phyloP scores from a whole-genome alignment of 208 protist genomes.

The Strigomonas culicis region DNA sequence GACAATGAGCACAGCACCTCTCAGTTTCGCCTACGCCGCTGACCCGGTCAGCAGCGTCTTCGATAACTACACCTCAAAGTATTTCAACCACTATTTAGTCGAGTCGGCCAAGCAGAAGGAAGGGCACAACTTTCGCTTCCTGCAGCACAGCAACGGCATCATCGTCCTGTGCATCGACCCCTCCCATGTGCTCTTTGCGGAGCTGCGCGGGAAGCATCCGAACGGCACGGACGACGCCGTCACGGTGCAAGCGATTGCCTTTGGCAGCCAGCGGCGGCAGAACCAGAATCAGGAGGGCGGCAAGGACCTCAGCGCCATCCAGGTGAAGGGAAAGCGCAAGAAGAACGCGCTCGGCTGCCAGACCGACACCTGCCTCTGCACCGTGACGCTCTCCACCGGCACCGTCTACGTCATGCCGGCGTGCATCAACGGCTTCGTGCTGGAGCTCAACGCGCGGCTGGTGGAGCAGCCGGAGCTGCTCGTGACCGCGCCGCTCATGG shows the following conservation, averaged over 20 bases:
- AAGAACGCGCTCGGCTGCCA: conserved; percentile 82
- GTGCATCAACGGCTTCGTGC: conserved; percentile 73
- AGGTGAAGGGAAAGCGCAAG: conserved; percentile 77
- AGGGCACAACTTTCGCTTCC: conserved; percentile 66
- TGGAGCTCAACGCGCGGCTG: conserved; percentile 72
- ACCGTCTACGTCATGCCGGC: conserved; percentile 59
- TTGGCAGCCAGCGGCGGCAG: conserved; percentile 7
- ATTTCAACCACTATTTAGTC: conserved; percentile 77
- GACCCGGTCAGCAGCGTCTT: conserved; percentile 39
- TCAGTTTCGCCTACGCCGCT: background rate
- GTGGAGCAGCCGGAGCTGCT: conserved; percentile 54
- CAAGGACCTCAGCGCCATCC: conserved; percentile 33
- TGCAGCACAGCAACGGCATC: conserved; percentile 87
- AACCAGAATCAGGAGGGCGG: conserved; percentile 36
- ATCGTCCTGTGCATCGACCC: conserved; percentile 76
- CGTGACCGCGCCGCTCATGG: conserved; percentile 37
- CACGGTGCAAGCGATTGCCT: conserved; percentile 20
- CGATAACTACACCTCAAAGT: conserved; percentile 76
- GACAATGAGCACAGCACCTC: background rate
- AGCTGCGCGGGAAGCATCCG: background rate
- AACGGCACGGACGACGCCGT: conserved; percentile 10
- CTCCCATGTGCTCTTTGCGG: conserved; percentile 36
- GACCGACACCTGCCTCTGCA: conserved; percentile 73
- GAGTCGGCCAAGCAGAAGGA: conserved; percentile 53
- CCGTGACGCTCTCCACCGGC: conserved; percentile 42